Evolutionary conservation across 371 early-diverging fungal species (phyloP), one percentile per base, ranked within the genome.

Genomic region (Mortierella sp.): DNA sequence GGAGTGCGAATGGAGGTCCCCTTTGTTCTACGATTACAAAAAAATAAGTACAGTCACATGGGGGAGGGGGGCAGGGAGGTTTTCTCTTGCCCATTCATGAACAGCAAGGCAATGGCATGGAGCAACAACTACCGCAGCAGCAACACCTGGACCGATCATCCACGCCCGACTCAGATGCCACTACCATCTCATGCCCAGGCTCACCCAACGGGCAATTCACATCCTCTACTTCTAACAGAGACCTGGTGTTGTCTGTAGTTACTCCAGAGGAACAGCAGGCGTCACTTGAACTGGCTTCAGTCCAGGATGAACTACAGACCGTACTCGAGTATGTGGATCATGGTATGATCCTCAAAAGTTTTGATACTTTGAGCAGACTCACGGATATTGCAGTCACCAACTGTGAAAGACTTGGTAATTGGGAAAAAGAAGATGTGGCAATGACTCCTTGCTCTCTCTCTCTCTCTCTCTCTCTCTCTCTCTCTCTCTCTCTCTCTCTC

Each of bases 321-420:
- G 93, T 90, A 23, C 72, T 93, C 16, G 91, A 92, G 62, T 89
- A 88, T 74, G 86, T 93, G 47, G 88, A 89, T 70, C 84, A 84
- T 37, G 87, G 90, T 0, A 85, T 88, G 58, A 87, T 91, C 64
- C 88, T 89, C 46, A 87, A 90, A 70, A 91, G 92, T 55, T 92
- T 94, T 75, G 90, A 92, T 56, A 88, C 92, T 1, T 83, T 94
- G 16, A 87, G 90, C 64, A 83, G 87, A 58, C 86, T 93, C 2
- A 94, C 94, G 2, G 87, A 88, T 30, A 90, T 87, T 3, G 90
- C 90, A 11, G 93, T 92, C 2, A 87, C 87, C 23, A 89, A 91
- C 64, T 92, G 92, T 70, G 93, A 92, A 58, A 84, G 85, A 28
- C 76, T 94, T 14, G 94, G 94, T 85, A 85, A 72, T 56, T 26